A percentile compares a stretch with the other conserved stretches of the same genome.
phyloP scores from a whole-genome alignment of 441 rosid genomes.

The Euphorbia schlechtendalii region DNA sequence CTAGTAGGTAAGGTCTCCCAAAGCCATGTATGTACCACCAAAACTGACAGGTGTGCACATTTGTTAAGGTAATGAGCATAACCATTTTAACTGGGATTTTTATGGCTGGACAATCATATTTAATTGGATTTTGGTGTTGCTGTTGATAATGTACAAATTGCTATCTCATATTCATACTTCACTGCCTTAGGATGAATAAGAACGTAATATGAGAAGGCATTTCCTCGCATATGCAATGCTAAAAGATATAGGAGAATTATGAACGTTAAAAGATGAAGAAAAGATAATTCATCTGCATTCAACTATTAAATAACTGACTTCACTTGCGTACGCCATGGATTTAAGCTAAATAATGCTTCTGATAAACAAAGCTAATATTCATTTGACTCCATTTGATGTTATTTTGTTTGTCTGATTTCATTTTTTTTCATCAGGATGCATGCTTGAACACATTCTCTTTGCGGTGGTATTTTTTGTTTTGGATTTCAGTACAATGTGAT shows the following conservation, averaged over 20 bases:
- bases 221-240: neutral
- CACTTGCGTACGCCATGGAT: too few species aligned
- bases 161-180: neutral
- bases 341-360: neutral
- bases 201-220: neutral
- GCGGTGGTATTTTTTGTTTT: neutral
- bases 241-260: neutral
- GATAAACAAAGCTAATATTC: neutral
- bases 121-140: neutral
- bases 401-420: neutral
- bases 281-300: neutral
- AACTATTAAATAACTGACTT: neutral
- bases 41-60: too few species aligned
- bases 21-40: neutral
- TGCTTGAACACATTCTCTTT: neutral
- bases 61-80: neutral
- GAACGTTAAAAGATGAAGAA: neutral
- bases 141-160: neutral
- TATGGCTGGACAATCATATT: neutral
- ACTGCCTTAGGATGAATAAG: neutral
- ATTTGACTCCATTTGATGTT: neutral
- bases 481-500: slow-evolving; percentile 10
- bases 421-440: neutral
- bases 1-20: neutral
- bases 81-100: neutral